Conservation (phyloP, 345 rosid genomes). For the Salix arbutifolia region DNA sequence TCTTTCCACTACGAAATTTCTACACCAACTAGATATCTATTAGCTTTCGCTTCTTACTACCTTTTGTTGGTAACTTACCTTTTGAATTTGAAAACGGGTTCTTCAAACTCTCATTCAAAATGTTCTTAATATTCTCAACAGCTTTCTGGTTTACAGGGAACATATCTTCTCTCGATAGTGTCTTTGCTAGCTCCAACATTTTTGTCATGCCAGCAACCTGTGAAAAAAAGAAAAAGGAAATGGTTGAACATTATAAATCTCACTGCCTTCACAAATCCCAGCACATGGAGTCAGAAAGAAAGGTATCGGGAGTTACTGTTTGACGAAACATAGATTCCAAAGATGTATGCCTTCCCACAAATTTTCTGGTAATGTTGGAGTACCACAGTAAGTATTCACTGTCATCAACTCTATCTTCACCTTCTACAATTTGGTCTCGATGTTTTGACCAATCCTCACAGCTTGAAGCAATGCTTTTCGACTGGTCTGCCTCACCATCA, state of each 20-base stretch:
- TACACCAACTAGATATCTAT: not conserved
- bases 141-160: not conserved
- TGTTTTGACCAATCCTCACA: constrained; percentile 79
- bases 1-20: not conserved
- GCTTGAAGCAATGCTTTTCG: constrained; percentile 71
- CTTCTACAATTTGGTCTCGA: constrained; percentile 49
- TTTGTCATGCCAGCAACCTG: constrained; percentile 11
- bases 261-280: not conserved
- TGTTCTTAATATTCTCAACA: not conserved
- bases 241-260: not conserved
- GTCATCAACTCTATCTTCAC: constrained; percentile 60
- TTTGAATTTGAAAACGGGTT: constrained; percentile 1
- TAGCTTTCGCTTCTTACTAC: constrained; percentile 8
- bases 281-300: not conserved
- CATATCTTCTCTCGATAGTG: constrained; percentile 10
- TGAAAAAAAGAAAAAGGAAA: not conserved
- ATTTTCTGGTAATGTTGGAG: constrained; percentile 64
- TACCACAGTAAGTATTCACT: constrained; percentile 77
- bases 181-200: constrained; percentile 10
- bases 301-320: constrained; percentile 42
- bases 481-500: constrained; percentile 80
- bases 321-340: constrained; percentile 77
- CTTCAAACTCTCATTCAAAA: constrained; percentile 10
- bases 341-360: constrained; percentile 82
- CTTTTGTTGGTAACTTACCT: constrained; percentile 8